Evolutionary conservation across 768 basidiomycete species (phyloP), one percentile per base, ranked within the genome.

Genomic region (Hebeloma cylindrosporum): DNA sequence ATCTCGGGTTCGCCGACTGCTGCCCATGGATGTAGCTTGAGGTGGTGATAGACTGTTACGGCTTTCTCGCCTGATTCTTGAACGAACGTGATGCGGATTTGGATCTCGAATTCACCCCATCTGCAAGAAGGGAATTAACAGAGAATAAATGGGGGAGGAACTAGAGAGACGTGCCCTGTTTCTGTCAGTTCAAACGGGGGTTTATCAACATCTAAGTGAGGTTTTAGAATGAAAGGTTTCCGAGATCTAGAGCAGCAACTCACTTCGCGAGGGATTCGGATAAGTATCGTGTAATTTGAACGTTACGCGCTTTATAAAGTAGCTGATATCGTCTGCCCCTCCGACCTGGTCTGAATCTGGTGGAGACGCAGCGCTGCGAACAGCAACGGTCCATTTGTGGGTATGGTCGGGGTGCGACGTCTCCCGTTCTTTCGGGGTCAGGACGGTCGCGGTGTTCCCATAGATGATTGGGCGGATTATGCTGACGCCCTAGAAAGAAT

Each of bases 211-310:
- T 85, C 95, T 97, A 52, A 18, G 32, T 2, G 37, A 39, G 3
- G 37, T 37, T 17, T 48, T 30, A 56, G 30, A 20, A 21, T 36
- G 20, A n/a, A 8, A 33, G 26, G n/a, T 28, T 16, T 43, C 25
- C 11, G 4, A 17, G 25, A 16, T 40, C 14, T 28, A 17, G 16
- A 18, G 34, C 17, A 17, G 11, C 33, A 31, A 73, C 85, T 61
- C 58, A 96, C 95, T 88, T 71, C 96, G 73, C 27, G 83, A 83
- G 2, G 93, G 92, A 61, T 86, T 93, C 2, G 91, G 68, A 66
- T 97, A 97, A 1, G 94, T 97, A 55, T 99, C 96, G 67, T 99
- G 95, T 40, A 99, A 68, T 65, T 93, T 95, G 82, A 99, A 97
- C 11, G 93, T 88, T 39, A 98, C 95, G 44, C 93, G 82, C 63